Percentiles rank a stretch among this genome's conserved stretches.
These are phyloP conservation scores for Emydomyces testavorans DNA, from an alignment of 2,329 filamentous ascomycete species.

Conservation along the genomic window DNA sequence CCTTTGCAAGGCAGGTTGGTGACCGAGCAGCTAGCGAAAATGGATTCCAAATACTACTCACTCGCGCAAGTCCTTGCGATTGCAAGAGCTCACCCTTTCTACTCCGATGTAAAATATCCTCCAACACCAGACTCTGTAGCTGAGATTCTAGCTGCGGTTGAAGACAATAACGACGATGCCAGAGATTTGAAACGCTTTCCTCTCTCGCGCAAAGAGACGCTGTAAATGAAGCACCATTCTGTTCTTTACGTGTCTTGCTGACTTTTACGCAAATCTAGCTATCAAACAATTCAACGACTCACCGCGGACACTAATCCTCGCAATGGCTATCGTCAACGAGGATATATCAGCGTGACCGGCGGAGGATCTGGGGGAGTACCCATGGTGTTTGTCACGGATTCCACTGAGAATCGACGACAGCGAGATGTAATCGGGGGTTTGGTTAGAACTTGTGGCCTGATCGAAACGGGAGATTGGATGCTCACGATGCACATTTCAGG, in stretches of 20 bases:
- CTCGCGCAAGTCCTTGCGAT: conserved; percentile 27
- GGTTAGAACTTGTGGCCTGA: conserved; percentile 22
- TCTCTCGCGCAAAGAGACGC: conserved; percentile 9
- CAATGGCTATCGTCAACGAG: conserved; percentile 31
- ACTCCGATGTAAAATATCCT: conserved; percentile 25
- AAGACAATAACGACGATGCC: background rate
- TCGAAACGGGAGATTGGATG: conserved; percentile 32
- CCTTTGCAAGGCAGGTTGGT: too few relatives aligned
- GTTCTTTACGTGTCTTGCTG: background rate
- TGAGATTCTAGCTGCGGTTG: background rate
- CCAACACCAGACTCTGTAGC: conserved; percentile 17
- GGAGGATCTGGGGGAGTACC: conserved; percentile 28
- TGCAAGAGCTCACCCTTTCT: conserved; percentile 30
- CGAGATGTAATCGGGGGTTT: conserved; percentile 28
- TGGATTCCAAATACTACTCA: conserved; percentile 16
- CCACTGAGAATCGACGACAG: conserved; percentile 34
- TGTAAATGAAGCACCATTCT: conserved; percentile 6
- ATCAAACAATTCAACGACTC: conserved; percentile 28
- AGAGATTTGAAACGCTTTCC: background rate
- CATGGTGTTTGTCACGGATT: conserved; percentile 35
- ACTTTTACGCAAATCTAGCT: conserved; percentile 21
- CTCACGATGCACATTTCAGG: conserved; percentile 31
- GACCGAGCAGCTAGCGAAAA: background rate
- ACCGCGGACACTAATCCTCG: conserved; percentile 24
- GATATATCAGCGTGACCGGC: conserved; percentile 35